Percentiles rank a stretch among this genome's conserved stretches.
Evolutionary conservation across 192 early-diverging fungal genomes (phyloP).

Genomic region (Rhizophlyctis rosea): DNA sequence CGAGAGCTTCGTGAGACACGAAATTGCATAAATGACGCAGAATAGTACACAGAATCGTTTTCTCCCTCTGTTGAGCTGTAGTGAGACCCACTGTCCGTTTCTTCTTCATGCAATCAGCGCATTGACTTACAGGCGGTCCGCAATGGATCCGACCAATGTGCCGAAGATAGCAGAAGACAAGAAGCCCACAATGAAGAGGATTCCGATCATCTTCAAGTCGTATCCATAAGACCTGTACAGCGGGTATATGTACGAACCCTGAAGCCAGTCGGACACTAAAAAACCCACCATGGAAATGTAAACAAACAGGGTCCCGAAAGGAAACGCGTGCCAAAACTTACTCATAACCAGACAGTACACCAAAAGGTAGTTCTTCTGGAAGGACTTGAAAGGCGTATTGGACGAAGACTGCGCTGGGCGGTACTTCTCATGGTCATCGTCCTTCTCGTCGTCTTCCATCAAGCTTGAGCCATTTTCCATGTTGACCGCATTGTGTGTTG

Average conservation of each 20-base stretch:
- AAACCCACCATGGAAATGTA: background rate
- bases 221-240: conserved; percentile 62
- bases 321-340: conserved; percentile 20
- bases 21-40: conserved; percentile 33
- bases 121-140: conserved; percentile 59
- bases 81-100: background rate
- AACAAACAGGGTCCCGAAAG: background rate
- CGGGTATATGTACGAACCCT: conserved; percentile 60
- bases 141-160: conserved; percentile 65
- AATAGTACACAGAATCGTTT: conserved; percentile 36
- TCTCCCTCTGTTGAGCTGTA: conserved; percentile 29
- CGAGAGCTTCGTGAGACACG: conserved; percentile 39
- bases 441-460: no score
- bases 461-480: no score
- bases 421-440: no score
- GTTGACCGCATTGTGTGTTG: no score
- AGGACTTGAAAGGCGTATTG: no score
- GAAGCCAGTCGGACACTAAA: conserved; percentile 36
- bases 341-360: conserved; percentile 54
- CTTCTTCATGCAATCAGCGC: background rate
- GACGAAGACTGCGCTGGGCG: no score
- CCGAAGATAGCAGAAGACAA: conserved; percentile 67
- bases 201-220: conserved; percentile 55
- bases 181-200: conserved; percentile 72
- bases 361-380: conserved; percentile 51